Percentiles rank a stretch among this genome's conserved stretches.
phyloP scores from a whole-genome alignment of 208 protist genomes.

The Trypanosoma rangeli region DNA sequence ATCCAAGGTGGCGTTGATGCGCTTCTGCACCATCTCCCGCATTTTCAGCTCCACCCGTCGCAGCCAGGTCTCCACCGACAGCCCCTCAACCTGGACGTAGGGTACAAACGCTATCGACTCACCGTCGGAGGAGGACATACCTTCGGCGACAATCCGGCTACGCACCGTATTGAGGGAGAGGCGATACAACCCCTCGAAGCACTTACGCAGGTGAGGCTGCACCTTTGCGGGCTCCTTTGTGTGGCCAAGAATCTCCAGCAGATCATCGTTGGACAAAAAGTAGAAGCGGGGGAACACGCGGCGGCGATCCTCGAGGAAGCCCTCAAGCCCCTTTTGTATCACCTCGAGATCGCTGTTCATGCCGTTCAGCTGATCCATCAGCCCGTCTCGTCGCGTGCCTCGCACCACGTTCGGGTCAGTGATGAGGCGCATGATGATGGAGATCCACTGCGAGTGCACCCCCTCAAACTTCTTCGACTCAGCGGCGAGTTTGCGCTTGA shows the following conservation, averaged over 20 bases:
- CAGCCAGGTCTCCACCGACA: conserved; percentile 95
- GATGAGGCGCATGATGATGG: conserved; percentile 85
- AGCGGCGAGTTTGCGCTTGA: conserved; percentile 96
- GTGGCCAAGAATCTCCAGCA: conserved; percentile 98
- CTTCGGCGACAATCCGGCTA: conserved; percentile 74
- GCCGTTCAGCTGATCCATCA: conserved; percentile 91
- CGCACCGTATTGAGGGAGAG: conserved; percentile 84
- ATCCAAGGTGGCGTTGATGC: conserved; percentile 78
- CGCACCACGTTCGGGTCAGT: conserved; percentile 89
- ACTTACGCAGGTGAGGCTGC: conserved; percentile 97
- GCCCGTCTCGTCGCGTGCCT: conserved; percentile 87
- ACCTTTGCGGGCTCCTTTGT: conserved; percentile 96
- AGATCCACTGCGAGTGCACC: conserved; percentile 95
- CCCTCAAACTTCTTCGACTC: conserved; percentile 96
- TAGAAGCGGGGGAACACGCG: conserved; percentile 97
- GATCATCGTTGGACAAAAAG: conserved; percentile 97
- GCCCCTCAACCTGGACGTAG: conserved; percentile 85
- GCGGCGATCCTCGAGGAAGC: conserved; percentile 97
- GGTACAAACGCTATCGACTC: conserved; percentile 93
- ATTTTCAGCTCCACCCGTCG: conserved; percentile 91
- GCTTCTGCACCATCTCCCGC: conserved; percentile 86
- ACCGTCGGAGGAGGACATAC: conserved; percentile 88
- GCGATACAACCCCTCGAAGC: conserved; percentile 95
- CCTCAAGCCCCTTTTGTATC: conserved; percentile 97
- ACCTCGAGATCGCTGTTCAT: conserved; percentile 95